Base-by-base conservation (phyloP, 2,329 filamentous ascomycete genomes). In the Epichloe sibirici region DNA sequence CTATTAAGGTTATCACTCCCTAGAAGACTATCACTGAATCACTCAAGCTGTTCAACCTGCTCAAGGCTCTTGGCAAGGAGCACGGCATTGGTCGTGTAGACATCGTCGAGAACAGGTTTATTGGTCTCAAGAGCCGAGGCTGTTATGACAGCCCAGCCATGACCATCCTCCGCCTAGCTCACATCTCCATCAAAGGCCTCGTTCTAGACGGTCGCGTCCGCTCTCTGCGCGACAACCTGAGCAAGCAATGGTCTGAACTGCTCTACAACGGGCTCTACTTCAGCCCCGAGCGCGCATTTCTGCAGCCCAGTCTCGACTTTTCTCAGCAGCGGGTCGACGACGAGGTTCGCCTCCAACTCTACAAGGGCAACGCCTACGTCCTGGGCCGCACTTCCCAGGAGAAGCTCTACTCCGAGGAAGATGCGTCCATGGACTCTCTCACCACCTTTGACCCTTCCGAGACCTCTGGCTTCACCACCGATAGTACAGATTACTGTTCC, bases 391-490 rank as follows among this genome's bases (percentile, higher is more conserved):
- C 63, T 55, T 66, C 63, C 49, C 57, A 64, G 39, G 61, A 65
- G 50, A 76, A 75, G 61, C 66, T 77, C 3, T 76, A 76, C 66
- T 66, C 62, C n/a, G 69, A 71, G 62, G 63, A 72, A 56, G 65
- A 76, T 51, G 69, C 72, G 1, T 69, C 64, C 50, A 76, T 75
- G 74, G 73, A 75, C 62, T 66, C 68, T 15, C 70, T 75, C 25
- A 66, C 69, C 23, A 66, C 64, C 23, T 74, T 74, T 63, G 61
- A 56, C 50, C 70, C 69, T 45, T 58, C 62, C 52, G 71, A 74
- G 49, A 73, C 72, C 3, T 17, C 17, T 17, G 17, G 17, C n/a
- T n/a, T n/a, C n/a, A n/a, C n/a, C n/a, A n/a, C n/a, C n/a, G n/a
- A n/a, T n/a, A n/a, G n/a, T n/a, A n/a, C n/a, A n/a, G n/a, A n/a